phyloP scores from a whole-genome alignment of 768 basidiomycete species.

The Roridomyces roridus region DNA sequence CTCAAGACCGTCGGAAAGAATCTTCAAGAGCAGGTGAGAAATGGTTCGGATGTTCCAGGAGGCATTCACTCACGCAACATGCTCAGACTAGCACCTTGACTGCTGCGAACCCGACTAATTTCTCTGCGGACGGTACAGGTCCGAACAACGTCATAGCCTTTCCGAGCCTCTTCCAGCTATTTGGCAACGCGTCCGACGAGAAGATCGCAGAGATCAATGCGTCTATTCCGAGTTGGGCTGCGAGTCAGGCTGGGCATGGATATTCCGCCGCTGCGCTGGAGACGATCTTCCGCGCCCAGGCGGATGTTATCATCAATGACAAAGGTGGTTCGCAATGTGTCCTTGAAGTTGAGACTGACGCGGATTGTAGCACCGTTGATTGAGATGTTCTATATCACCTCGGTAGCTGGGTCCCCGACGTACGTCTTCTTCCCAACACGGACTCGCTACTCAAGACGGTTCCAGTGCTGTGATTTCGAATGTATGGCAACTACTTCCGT shows the following conservation, averaged over 20 bases:
- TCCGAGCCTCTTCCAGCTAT: conserved; percentile 56
- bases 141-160: conserved; percentile 56
- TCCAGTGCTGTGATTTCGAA: too few species aligned
- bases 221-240: conserved; percentile 47
- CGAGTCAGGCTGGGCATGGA: conserved; percentile 45
- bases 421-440: conserved; percentile 29
- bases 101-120: conserved; percentile 43
- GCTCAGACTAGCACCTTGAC: conserved; percentile 45
- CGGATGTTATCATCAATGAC: conserved; percentile 49
- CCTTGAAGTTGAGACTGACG: neutral
- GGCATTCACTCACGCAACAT: neutral
- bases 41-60: neutral
- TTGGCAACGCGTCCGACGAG: conserved; percentile 38
- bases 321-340: conserved; percentile 40
- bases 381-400: conserved; percentile 50
- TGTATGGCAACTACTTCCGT: conserved; percentile 60
- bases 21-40: conserved; percentile 56
- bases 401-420: conserved; percentile 44
- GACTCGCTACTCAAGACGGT: too few species aligned
- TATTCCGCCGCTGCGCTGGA: conserved; percentile 46
- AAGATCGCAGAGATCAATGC: conserved; percentile 40
- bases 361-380: conserved; percentile 44
- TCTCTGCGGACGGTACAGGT: conserved; percentile 45
- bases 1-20: conserved; percentile 60
- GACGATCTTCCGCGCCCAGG: conserved; percentile 50